Base-by-base conservation (phyloP, 805 yeast species). In the Phaffomyces opuntiae region DNA sequence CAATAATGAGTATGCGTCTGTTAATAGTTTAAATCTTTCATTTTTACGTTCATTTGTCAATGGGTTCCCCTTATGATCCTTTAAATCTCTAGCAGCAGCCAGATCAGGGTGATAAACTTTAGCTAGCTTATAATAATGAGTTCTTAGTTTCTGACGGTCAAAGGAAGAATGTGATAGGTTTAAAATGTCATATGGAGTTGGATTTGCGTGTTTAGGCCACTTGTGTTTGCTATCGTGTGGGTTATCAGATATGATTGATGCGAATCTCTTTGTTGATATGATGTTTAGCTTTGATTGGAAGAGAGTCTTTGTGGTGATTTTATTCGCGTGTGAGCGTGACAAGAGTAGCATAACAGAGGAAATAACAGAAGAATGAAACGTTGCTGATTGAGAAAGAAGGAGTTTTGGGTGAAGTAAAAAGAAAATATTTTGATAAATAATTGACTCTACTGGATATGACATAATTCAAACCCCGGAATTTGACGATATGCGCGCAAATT, bases 81-180 rank as follows among this genome's bases (percentile, higher is more conserved):
- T 32, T 4, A 52, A 39, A 0, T 63, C 52, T 0, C 50, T 46
- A 32, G 62, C 60, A 16, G 55, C 49, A 3, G 69, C 55, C 3
- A 74, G 60, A 58, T 89, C 97, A 0, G 97, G 96, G 60, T 89
- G 96, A 55, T 89, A 89, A 9, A 80, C 58, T 61, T 84, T 86
- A 11, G 89, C 89, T 40, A 78, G 66, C 44, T 75, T 69, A 52
- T 74, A 77, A 56, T 82, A 84, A 39, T 73, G 72, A 25, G 64
- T 51, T 49, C 77, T 77, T 42, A 82, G 63, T 29, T 60, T 50
- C 11, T 54, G 61, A 42, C 61, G 61, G 45, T 73, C 72, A 38
- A 73, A 62, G 24, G 59, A 59, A 1, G 54, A 53, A 0, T 62
- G 60, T 6, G 50, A 50, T 25, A 78, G 56, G 5, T 74, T 73